Base-by-base conservation (phyloP, 163 green algal species). In the Chloroidium sp. region DNA sequence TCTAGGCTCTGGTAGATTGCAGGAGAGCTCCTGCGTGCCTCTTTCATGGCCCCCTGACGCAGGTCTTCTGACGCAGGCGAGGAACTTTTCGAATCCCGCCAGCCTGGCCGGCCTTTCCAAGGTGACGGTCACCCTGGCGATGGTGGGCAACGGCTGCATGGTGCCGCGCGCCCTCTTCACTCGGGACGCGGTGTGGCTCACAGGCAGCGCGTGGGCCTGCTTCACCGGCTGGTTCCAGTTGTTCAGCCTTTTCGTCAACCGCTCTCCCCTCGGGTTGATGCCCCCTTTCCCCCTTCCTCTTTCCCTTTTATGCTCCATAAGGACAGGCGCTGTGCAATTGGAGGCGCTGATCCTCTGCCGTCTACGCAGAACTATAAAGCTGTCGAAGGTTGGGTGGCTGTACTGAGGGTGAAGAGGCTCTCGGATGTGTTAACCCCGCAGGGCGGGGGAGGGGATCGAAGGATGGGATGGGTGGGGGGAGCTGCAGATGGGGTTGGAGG, bases 61-160 rank as follows among this genome's bases (percentile, higher is more conserved):
- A 10, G 59, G 2, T 12, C 58, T 69, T 59, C 8, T 61, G 0
- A 36, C 62, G 82, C 78, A 79, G 78, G 74, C 77, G 75, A 67
- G 78, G 59, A 89, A 87, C 68, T 90, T 92, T 60, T 78, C 76
- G 4, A 82, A 87, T 62, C 89, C 90, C 0, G 64, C 81, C 69
- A 87, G 74, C 69, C 81, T 97, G 69, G 83, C 85, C 60, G 93
- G 92, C 12, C 82, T 98, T 36, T 94, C 89, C 0, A 75, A 95
- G 10, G 86, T 87, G 76, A 95, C 91, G 61, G 88, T 95, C 80
- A 82, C 97, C 79, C 88, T 98, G 75, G 94, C 87, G 0, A 91
- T 93, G 84, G 61, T 89, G 2, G 92, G 92, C 83, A 98, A 98
- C 79, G 89, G 84, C 10, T 87, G 97, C 58, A 97, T 97, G 91